A percentile compares a stretch with the other conserved stretches of the same genome.
phyloP scores from a whole-genome alignment of 176 grass and related monocot species.

The Triticum aestivum region DNA sequence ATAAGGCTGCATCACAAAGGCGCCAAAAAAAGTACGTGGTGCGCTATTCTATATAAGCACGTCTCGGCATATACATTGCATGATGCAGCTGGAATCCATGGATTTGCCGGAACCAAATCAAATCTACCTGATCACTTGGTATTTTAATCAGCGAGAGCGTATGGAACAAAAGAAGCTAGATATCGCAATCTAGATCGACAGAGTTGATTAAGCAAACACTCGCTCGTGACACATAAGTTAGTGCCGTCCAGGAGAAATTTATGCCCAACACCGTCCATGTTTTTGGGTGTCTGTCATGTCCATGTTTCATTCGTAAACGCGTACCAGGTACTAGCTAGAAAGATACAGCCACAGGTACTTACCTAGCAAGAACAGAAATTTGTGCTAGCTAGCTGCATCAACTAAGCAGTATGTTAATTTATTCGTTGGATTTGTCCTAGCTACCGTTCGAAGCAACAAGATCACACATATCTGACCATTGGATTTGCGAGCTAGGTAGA shows the following conservation, averaged over 20 bases:
- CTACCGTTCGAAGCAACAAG: neutral
- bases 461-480: neutral
- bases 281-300: neutral
- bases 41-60: conserved; percentile 16
- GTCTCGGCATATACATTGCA: conserved; percentile 7
- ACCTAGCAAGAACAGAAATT: neutral
- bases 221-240: neutral
- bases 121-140: neutral
- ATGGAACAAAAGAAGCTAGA: neutral
- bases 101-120: conserved; percentile 34
- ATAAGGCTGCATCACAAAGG: neutral
- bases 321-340: neutral
- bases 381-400: neutral
- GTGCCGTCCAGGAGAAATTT: neutral
- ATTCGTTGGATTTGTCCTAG: neutral
- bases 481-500: neutral
- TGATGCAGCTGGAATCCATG: neutral
- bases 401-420: neutral
- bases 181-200: neutral
- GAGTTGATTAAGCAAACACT: neutral
- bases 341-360: neutral
- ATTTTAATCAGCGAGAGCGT: neutral
- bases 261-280: neutral
- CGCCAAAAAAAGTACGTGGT: neutral
- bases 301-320: neutral